phyloP scores from a whole-genome alignment of 2,329 filamentous ascomycete species.

The Colletotrichum sp. region DNA sequence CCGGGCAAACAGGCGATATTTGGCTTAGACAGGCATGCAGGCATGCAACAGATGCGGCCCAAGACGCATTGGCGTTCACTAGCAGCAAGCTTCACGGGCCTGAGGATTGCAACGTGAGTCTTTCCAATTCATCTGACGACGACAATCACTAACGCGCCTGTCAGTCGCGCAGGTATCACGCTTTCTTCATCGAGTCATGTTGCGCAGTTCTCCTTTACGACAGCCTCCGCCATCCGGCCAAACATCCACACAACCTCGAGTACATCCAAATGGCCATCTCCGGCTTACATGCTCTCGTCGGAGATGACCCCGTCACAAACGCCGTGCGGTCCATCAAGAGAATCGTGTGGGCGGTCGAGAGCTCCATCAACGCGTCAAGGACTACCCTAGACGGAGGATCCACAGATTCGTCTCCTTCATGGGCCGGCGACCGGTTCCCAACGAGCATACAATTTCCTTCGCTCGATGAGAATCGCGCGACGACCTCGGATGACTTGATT shows the following conservation, averaged over 20 bases:
- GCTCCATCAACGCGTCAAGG: conserved; percentile 25
- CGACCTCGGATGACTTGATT: conserved; percentile 23
- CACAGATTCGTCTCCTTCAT: conserved; percentile 1
- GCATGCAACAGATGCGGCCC: conserved; percentile 31
- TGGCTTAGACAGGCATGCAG: conserved; percentile 34
- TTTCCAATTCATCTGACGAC: too few relatives aligned
- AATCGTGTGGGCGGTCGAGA: conserved; percentile 25
- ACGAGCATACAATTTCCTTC: conserved; percentile 25
- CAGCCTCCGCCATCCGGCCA: conserved; percentile 29
- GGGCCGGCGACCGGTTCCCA: conserved; percentile 10
- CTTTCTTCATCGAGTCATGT: conserved; percentile 32
- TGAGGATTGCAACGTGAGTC: neutral
- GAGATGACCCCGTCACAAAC: conserved; percentile 31
- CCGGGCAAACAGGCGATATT: conserved; percentile 25
- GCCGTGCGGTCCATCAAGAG: conserved; percentile 26
- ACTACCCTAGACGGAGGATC: neutral
- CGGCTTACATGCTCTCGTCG: conserved; percentile 12
- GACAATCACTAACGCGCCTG: too few relatives aligned
- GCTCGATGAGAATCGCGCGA: conserved; percentile 16
- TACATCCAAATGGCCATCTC: conserved; percentile 15
- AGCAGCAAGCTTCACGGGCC: conserved; percentile 1
- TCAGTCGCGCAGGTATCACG: conserved; percentile 23
- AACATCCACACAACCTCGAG: conserved; percentile 26
- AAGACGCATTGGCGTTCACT: conserved; percentile 29
- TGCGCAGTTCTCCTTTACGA: conserved; percentile 33